Base-by-base conservation (phyloP, 345 rosid genomes). In the Corymbia maculata region DNA sequence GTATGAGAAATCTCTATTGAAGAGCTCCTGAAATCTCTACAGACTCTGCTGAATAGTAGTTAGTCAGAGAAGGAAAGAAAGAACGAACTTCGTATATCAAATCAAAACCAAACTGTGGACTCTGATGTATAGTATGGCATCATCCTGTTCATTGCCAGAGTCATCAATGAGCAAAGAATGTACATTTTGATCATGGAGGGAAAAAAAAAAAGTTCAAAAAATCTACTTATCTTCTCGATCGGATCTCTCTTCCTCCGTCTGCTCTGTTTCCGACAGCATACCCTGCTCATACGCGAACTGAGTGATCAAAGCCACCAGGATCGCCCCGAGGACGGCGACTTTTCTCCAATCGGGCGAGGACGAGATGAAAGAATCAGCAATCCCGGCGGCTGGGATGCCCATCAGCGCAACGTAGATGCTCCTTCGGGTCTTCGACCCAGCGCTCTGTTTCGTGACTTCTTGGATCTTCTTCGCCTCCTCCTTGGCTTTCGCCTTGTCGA, bases 251-350 rank as follows among this genome's bases (percentile, higher is more conserved):
- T 90, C 90, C 87, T 90, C 91, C 28, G 3, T 55, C 19, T 89
- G 89, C 87, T 91, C 91, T 57, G 4, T 50, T 86, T 85, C 87
- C 52, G 97, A 94, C 90, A 95, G 75, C 89, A 95, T 42, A 86
- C 93, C 93, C 92, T 97, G 98, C 89, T 98, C 98, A 55, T 97
- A 92, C 85, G 89, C 88, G 45, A 95, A 92, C 90, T 95, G 98
- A 87, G 95, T 92, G 90, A 95, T 66, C 92, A 98, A 90, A 86
- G 94, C 96, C 88, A 94, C 92, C 30, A 96, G 95, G 92, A 98
- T 94, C 59, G 96, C 98, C 91, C 99, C 99, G 85, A 98, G 94
- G 88, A 95, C 91, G 2, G 98, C 96, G 8, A 96, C 97, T 92
- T 95, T 97, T 87, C 96, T 90, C 98, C 99, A 96, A 87, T 95